Evolutionary conservation across 768 basidiomycete genomes (phyloP).

Genomic region (Suillus clintonianus): DNA sequence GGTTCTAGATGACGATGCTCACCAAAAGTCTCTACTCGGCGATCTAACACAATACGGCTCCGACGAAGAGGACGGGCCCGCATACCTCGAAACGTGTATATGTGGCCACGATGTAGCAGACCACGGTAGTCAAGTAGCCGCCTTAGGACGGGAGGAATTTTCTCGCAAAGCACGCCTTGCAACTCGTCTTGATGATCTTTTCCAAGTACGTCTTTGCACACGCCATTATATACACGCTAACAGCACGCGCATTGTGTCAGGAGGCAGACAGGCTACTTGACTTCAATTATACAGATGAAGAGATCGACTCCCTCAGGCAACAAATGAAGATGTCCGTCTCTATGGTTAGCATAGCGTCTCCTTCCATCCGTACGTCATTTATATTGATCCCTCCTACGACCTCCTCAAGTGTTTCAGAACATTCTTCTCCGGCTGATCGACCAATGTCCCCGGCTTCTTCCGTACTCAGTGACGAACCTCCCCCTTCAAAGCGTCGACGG

Average conservation of each 20-base stretch:
- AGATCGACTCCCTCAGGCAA: slow-evolving; percentile 66
- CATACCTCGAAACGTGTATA: slow-evolving; percentile 61
- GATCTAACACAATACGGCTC: slow-evolving; percentile 69
- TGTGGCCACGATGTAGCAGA: slow-evolving; percentile 68
- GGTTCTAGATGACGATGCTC: slow-evolving; percentile 49
- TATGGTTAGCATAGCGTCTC: slow-evolving; percentile 49
- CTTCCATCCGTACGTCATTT: slow-evolving; percentile 52
- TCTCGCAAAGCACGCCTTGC: slow-evolving; percentile 74
- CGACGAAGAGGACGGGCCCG: slow-evolving; percentile 61
- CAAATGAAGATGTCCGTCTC: slow-evolving; percentile 64
- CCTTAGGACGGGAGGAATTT: slow-evolving; percentile 64
- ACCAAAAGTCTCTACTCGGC: slow-evolving; percentile 49
- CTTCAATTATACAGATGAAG: slow-evolving; percentile 74
- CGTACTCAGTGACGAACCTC: slow-evolving; percentile 44
- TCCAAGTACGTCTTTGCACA: slow-evolving; percentile 59
- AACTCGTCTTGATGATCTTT: slow-evolving; percentile 75
- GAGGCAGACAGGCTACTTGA: slow-evolving; percentile 77
- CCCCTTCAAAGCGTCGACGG: slow-evolving; percentile 53
- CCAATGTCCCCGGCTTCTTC: slow-evolving; percentile 40
- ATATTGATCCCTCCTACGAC: background rate
- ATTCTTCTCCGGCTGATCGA: slow-evolving; percentile 21
- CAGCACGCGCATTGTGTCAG: slow-evolving; percentile 37
- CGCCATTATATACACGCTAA: background rate
- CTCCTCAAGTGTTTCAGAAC: slow-evolving; percentile 22
- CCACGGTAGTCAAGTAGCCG: slow-evolving; percentile 66